Evolutionary conservation across 2,329 filamentous ascomycete species (phyloP).

Genomic region (Corynespora cassiicola): DNA sequence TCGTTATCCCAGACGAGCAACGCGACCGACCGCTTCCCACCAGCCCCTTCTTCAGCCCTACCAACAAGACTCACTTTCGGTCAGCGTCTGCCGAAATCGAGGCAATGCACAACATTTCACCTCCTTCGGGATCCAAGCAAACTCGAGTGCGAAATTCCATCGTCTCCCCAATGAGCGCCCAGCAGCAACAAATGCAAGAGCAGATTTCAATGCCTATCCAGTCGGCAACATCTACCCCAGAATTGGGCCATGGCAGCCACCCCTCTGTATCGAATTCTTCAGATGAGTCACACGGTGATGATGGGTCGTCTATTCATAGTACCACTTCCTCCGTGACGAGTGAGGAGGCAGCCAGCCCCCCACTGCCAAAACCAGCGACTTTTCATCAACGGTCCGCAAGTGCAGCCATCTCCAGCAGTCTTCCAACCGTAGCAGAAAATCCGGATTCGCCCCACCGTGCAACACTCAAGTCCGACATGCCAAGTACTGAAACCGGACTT

Average conservation of each 20-base stretch:
- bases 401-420: slow-evolving; percentile 22
- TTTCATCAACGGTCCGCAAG: slow-evolving; percentile 19
- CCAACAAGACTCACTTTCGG: slow-evolving; percentile 25
- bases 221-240: slow-evolving; percentile 1
- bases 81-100: slow-evolving; percentile 26
- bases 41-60: slow-evolving; percentile 31
- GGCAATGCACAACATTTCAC: slow-evolving; percentile 35
- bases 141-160: slow-evolving; percentile 31
- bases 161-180: slow-evolving; percentile 37
- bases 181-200: slow-evolving; percentile 17
- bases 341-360: slow-evolving; percentile 36
- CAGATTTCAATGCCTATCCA: slow-evolving; percentile 4
- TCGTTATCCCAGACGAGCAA: slow-evolving; percentile 43
- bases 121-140: slow-evolving; percentile 33
- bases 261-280: no score
- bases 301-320: slow-evolving; percentile 48
- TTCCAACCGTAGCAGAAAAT: slow-evolving; percentile 31
- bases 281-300: slow-evolving; percentile 42
- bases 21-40: slow-evolving; percentile 37
- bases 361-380: slow-evolving; percentile 11
- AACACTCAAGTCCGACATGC: slow-evolving; percentile 15
- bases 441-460: slow-evolving; percentile 23
- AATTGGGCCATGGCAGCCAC: no score
- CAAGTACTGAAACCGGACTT: slow-evolving; percentile 16
- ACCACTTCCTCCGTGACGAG: slow-evolving; percentile 48